phyloP scores from a whole-genome alignment of 2,329 filamentous ascomycete genomes.

The Ceratocystiopsis sp. region DNA sequence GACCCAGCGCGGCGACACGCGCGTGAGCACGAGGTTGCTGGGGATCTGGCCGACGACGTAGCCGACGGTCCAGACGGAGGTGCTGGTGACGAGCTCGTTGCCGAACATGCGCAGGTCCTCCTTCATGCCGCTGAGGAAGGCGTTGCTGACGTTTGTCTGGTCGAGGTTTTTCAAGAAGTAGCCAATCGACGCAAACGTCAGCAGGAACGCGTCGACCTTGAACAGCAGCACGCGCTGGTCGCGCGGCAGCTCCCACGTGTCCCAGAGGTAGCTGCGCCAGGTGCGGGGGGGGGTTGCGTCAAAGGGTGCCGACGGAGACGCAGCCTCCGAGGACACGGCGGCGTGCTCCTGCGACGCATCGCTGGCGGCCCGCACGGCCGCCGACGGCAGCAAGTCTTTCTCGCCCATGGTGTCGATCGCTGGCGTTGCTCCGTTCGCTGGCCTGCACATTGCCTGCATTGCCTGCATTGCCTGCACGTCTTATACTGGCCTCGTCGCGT shows the following conservation, averaged over 20 bases:
- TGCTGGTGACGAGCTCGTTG: slow-evolving; percentile 22
- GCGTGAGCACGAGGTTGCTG: slow-evolving; percentile 10
- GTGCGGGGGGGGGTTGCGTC: too few species aligned
- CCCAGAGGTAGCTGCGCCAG: slow-evolving; percentile 22
- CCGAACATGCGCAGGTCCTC: slow-evolving; percentile 26
- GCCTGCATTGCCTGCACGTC: not conserved
- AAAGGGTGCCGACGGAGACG: too few species aligned
- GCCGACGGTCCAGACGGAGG: slow-evolving; percentile 14
- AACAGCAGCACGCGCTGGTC: slow-evolving; percentile 18
- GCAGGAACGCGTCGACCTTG: slow-evolving; percentile 19
- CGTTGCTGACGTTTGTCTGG: slow-evolving; percentile 26
- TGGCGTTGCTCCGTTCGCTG: too few species aligned
- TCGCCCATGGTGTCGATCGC: too few species aligned
- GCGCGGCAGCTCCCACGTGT: slow-evolving; percentile 17
- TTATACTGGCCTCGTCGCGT: not conserved
- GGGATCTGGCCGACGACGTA: slow-evolving; percentile 14
- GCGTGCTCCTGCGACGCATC: too few species aligned
- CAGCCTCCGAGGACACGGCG: too few species aligned
- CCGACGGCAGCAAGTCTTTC: too few species aligned
- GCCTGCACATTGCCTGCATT: too few species aligned
- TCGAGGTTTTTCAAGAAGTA: slow-evolving; percentile 22
- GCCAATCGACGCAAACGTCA: slow-evolving; percentile 18
- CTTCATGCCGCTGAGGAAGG: slow-evolving; percentile 29
- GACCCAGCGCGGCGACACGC: slow-evolving; percentile 15
- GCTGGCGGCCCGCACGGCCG: too few species aligned